A percentile compares a stretch with the other conserved stretches of the same genome.
phyloP scores from a whole-genome alignment of 139 green algal genomes.

The Microglena sp. region DNA sequence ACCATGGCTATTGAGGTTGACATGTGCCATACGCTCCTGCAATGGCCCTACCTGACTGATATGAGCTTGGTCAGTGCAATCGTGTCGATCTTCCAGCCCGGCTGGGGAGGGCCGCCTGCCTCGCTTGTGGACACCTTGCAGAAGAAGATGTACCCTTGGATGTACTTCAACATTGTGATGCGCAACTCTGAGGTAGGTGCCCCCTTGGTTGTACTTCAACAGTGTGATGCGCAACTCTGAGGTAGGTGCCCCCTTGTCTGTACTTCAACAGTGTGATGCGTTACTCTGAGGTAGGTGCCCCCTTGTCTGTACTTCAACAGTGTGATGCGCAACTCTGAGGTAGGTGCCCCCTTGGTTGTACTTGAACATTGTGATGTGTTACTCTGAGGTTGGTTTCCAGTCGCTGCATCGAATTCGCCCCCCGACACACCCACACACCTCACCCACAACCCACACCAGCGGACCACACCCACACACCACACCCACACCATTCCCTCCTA shows the following conservation, averaged over 20 bases:
- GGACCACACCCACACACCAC: too few species aligned
- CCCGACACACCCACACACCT: too few species aligned
- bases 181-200: constrained; percentile 44
- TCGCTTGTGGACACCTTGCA: constrained; percentile 19
- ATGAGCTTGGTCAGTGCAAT: constrained; percentile 49
- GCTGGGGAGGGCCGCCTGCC: constrained; percentile 21
- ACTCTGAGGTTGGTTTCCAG: constrained; percentile 42
- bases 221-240: constrained; percentile 51
- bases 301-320: constrained; percentile 77
- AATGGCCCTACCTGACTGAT: constrained; percentile 74
- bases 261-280: constrained; percentile 69
- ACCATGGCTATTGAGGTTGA: constrained; percentile 47
- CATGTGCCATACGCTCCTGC: constrained; percentile 38
- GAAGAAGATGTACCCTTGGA: constrained; percentile 39
- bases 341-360: constrained; percentile 67
- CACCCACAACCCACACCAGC: too few species aligned
- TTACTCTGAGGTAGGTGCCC: constrained; percentile 47
- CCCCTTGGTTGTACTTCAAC: constrained; percentile 79
- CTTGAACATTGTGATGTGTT: constrained; percentile 59
- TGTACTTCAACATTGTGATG: constrained; percentile 73
- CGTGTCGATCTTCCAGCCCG: constrained; percentile 51
- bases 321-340: constrained; percentile 49
- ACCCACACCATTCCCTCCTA: too few species aligned
- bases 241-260: constrained; percentile 54
- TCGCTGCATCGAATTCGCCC: too few species aligned